These are phyloP conservation scores for Dalbergia cochinchinensis DNA, from an alignment of 306 rosid species.

Conservation along the genomic window DNA sequence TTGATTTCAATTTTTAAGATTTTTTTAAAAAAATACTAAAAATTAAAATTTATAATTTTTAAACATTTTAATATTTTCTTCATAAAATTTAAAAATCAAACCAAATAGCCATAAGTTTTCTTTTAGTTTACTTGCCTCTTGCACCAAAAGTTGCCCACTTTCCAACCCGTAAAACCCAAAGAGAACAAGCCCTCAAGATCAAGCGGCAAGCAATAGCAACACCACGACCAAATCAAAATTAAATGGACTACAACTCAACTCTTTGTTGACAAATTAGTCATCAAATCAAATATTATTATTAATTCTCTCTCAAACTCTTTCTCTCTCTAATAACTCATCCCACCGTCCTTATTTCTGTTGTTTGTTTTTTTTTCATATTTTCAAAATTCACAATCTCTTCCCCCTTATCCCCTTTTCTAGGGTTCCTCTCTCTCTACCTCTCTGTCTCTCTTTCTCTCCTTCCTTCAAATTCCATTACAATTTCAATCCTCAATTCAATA, in stretches of 20 bases:
- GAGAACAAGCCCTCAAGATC: background rate
- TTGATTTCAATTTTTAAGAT: too few relatives aligned
- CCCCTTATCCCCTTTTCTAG: conserved; percentile 63
- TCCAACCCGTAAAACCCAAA: background rate
- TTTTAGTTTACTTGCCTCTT: background rate
- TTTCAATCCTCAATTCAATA: conserved; percentile 10
- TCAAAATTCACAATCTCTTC: conserved; percentile 20
- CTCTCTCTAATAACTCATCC: conserved; percentile 24
- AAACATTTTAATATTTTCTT: too few relatives aligned
- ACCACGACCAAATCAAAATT: background rate
- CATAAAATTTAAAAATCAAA: too few relatives aligned
- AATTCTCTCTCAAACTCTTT: background rate
- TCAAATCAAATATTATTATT: background rate
- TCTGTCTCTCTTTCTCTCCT: conserved; percentile 8
- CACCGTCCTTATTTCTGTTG: background rate
- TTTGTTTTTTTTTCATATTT: background rate
- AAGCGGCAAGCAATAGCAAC: background rate
- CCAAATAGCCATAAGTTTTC: too few relatives aligned
- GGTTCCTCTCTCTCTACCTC: conserved; percentile 51
- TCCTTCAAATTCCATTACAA: conserved; percentile 32
- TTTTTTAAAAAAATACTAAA: too few relatives aligned
- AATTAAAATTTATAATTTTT: too few relatives aligned
- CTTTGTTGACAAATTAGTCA: conserved; percentile 5
- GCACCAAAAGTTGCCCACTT: background rate
- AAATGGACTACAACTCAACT: conserved; percentile 7